Evolutionary conservation across 2,329 filamentous ascomycete species (phyloP), one percentile per base, ranked within the genome.

Genomic region (Laburnicola sp.): DNA sequence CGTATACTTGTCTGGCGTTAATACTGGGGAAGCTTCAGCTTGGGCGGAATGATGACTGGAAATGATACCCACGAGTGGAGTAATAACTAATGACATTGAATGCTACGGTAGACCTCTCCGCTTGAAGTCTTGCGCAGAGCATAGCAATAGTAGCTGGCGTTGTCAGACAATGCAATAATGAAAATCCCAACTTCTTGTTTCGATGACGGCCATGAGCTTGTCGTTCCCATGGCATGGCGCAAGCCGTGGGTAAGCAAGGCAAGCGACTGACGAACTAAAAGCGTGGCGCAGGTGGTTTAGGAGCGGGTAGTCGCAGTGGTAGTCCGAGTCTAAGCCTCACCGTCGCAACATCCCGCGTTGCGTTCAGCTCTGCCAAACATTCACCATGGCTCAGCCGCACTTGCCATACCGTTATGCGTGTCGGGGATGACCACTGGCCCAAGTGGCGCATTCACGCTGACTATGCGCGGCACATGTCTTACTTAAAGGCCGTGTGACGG

Each of bases 401-500:
- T 50, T 44, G 43, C 43, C 46, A 50, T 48, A 45, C 35, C 16
- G 16, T n/a, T 16, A 16, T 41, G 28, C 35, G 45, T 42, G 26
- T 51, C 45, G 48, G 50, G 50, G 38, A 50, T 51, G 44, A 41
- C 48, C 51, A 47, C 46, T 25, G 11, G 28, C 34, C 32, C 28
- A 26, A 35, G 48, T 55, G 43, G 31, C 54, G 43, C 45, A 44
- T 47, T 48, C 50, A 23, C 7, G 50, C 54, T 57, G 48, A 51
- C 40, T 37, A 48, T 48, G 50, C 34, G 43, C 36, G 23, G 28
- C 44, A 34, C 34, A 16, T 16, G 47, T 54, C 40, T 55, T 54
- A 51, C 48, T 45, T 60, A 59, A 57, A 61, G 44, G 40, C 53
- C 56, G 47, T 55, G 51, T 56, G 56, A 57, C 56, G 44, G 54